Evolutionary conservation across 257 asterid species (phyloP), one percentile per base, ranked within the genome.

Genomic region (Lithospermum erythrorhizon): DNA sequence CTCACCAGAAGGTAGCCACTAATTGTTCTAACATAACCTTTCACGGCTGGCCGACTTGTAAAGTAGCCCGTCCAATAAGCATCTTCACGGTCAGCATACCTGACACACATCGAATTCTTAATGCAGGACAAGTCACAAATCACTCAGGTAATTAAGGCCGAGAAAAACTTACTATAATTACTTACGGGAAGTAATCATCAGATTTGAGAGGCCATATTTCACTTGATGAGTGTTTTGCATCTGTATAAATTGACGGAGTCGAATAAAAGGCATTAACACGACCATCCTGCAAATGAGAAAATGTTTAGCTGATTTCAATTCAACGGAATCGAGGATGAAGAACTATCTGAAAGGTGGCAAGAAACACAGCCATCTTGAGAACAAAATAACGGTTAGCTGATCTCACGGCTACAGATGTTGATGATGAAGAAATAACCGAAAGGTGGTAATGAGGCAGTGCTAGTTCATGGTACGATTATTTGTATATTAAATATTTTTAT

Each of bases 41-140:
- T 93, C 68, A 85, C 13, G 75, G 84, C 82, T 30, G 99, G 94
- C 64, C 99, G 74, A 69, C 99, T 93, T 21, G 97, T 83, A 78
- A 88, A 91, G 73, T 91, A 91, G 61, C 98, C 98, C 23, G 98
- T 91, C 98, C 98, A 91, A 69, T 89, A 93, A 73, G 81, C 91
- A 82, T 93, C 80, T 67, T 67, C 61, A 54, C 95, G 83, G 73
- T 93, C 99, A 54, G 99, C 99, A 35, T 93, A 93, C 71, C 99
- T 93, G 83, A 70, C 23, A 66, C 29, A 78, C 30, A 61, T 58
- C 62, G 51, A 58, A 61, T 58, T 29, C 57, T 56, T 66, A 65
- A 37, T 11, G 48, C 30, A 68, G 63, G 1, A 57, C 20, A 45
- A 61, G 47, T 15, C 63, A 53, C 55, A 64, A 24, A 57, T 27